A percentile compares a stretch with the other conserved stretches of the same genome.
These are phyloP conservation scores for Beta vulgaris DNA, from an alignment of 148 eudicot species.

Conservation along the genomic window DNA sequence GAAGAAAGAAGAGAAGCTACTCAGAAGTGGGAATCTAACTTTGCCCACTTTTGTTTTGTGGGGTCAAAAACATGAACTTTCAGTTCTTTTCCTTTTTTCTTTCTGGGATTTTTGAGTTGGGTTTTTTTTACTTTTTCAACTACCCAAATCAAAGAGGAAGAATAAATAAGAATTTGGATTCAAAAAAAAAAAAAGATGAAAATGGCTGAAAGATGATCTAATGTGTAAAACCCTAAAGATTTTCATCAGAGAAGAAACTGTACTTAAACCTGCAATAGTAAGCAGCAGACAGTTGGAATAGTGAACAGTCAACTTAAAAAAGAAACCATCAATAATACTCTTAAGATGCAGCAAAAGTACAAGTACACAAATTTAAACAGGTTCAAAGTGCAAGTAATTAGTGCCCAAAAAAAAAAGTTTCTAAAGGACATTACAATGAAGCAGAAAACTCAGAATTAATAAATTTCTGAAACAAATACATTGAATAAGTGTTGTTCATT, in stretches of 20 bases:
- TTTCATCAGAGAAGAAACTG: constrained; percentile 19
- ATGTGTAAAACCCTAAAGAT: constrained; percentile 30
- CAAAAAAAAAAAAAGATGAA: constrained; percentile 26
- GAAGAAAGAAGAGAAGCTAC: constrained; percentile 8
- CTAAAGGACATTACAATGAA: not conserved
- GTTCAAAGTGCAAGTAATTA: constrained; percentile 29
- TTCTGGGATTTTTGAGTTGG: not conserved
- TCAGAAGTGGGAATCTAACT: constrained; percentile 32
- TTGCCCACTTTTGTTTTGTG: constrained; percentile 34
- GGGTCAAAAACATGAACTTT: constrained; percentile 7
- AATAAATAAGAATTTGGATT: not conserved
- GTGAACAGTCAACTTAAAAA: constrained; percentile 24
- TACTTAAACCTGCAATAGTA: constrained; percentile 31
- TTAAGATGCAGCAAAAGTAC: constrained; percentile 34
- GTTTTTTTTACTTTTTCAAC: no score
- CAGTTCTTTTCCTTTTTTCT: not conserved
- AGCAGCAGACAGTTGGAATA: constrained; percentile 45
- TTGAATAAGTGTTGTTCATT: constrained; percentile 17
- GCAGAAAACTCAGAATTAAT: no score
- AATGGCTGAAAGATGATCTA: constrained; percentile 14
- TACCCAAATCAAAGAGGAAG: not conserved
- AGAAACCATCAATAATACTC: constrained; percentile 23
- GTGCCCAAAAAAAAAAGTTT: not conserved
- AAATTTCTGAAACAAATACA: constrained; percentile 22
- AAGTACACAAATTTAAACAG: constrained; percentile 20